Percentiles rank a stretch among this genome's conserved stretches.
Conservation (phyloP, 129 eudicot genomes). For the Lonicera japonica region DNA sequence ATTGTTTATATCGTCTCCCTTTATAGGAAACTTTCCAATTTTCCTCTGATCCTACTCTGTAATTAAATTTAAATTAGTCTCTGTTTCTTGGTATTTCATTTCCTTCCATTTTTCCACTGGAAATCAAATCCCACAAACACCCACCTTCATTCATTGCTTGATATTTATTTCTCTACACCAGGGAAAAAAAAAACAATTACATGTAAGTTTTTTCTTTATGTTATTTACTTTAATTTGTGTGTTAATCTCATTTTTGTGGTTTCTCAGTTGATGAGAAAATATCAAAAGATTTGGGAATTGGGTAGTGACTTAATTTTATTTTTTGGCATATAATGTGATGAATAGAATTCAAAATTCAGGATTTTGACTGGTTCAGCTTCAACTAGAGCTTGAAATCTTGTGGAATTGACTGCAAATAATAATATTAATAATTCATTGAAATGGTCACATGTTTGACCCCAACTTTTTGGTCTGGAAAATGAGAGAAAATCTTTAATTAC, state of each 20-base stretch:
- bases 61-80: background rate
- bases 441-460: constrained; percentile 57
- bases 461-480: constrained; percentile 33
- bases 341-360: background rate
- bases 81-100: constrained; percentile 1
- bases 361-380: constrained; percentile 40
- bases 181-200: background rate
- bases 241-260: background rate
- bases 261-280: constrained; percentile 17
- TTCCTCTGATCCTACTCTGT: background rate
- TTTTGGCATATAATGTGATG: background rate
- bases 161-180: background rate
- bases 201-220: constrained; percentile 1
- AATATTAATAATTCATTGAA: constrained; percentile 17
- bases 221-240: background rate
- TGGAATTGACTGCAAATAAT: constrained; percentile 22
- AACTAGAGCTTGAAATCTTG: constrained; percentile 23
- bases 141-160: background rate
- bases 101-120: background rate
- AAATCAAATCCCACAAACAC: background rate
- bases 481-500: constrained; percentile 27
- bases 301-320: constrained; percentile 1
- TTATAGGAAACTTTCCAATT: background rate
- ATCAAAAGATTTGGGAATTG: constrained; percentile 7
- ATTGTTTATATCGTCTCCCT: background rate